A percentile compares a stretch with the other conserved stretches of the same genome.
Conservation (phyloP, 208 protist genomes). For the Strigomonas galati region DNA sequence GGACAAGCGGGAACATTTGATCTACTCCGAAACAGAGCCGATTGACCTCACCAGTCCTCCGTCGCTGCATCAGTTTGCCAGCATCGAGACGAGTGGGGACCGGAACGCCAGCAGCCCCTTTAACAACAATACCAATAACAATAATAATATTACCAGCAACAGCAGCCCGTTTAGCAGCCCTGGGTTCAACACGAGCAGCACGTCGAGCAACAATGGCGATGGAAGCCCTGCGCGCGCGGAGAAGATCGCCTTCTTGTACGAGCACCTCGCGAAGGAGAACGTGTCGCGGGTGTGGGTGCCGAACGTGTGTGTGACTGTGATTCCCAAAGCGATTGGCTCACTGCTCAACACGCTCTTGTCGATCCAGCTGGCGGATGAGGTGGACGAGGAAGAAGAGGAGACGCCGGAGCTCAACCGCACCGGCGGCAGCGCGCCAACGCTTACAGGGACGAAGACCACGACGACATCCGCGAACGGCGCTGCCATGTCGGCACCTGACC, state of each 20-base stretch:
- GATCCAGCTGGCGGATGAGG: slow-evolving; percentile 36
- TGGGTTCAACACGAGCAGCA: not conserved
- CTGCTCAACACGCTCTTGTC: slow-evolving; percentile 74
- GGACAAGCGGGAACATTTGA: not conserved
- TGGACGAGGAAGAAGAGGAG: not conserved
- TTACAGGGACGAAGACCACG: not conserved
- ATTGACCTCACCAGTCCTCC: not conserved
- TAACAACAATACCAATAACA: not conserved
- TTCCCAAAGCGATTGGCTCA: slow-evolving; percentile 59
- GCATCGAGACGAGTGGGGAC: not conserved
- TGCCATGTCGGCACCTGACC: not conserved
- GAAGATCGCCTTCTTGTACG: slow-evolving; percentile 22
- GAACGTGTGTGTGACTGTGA: slow-evolving; percentile 47
- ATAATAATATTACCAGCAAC: slow-evolving; percentile 7
- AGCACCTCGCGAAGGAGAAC: slow-evolving; percentile 27
- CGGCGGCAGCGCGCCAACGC: not conserved
- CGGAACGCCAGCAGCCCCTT: not conserved
- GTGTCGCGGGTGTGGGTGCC: slow-evolving; percentile 28
- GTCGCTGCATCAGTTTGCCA: not conserved
- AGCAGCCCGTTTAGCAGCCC: not conserved
- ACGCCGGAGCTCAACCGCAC: not conserved
- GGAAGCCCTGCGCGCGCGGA: slow-evolving; percentile 4
- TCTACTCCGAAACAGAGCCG: not conserved
- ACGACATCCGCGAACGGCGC: not conserved
- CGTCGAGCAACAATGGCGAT: not conserved